Conservation (phyloP, 2,329 filamentous ascomycete genomes). For the Trichoderma pleuroti region DNA sequence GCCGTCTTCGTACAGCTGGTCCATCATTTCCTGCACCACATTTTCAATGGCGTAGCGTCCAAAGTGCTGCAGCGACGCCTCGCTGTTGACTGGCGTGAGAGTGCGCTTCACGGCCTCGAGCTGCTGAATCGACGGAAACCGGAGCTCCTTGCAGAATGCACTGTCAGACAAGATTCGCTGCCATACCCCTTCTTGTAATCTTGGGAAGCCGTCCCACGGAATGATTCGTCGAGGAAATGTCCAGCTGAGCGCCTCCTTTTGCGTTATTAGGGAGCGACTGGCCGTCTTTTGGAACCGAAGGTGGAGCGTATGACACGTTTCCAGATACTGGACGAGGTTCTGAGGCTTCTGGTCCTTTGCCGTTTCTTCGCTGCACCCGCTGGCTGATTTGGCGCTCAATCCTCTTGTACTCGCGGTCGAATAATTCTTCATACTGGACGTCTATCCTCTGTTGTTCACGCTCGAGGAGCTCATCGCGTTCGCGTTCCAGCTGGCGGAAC, state of each 20-base stretch:
- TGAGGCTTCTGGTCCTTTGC: background rate
- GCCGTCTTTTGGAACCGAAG: background rate
- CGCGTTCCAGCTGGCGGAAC: background rate
- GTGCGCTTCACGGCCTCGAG: conserved; percentile 33
- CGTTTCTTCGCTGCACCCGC: background rate
- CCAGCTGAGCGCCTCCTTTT: conserved; percentile 3
- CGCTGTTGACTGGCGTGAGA: conserved; percentile 34
- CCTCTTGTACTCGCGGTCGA: background rate
- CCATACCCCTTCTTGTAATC: background rate
- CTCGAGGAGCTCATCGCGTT: background rate
- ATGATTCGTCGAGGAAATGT: conserved; percentile 9
- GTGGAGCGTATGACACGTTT: background rate
- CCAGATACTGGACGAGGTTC: background rate
- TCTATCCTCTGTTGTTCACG: background rate
- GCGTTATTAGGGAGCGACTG: background rate
- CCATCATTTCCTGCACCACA: conserved; percentile 33
- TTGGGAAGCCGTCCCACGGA: background rate
- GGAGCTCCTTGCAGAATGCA: conserved; percentile 27
- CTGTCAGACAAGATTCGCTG: background rate
- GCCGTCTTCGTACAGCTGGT: conserved; percentile 27
- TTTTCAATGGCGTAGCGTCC: conserved; percentile 37
- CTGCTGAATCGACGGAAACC: conserved; percentile 34
- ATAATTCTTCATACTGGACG: background rate
- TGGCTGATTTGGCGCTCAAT: background rate
- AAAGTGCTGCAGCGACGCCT: conserved; percentile 34